phyloP scores from a whole-genome alignment of 176 grass and related monocot genomes.

The Zoysia pacifica region DNA sequence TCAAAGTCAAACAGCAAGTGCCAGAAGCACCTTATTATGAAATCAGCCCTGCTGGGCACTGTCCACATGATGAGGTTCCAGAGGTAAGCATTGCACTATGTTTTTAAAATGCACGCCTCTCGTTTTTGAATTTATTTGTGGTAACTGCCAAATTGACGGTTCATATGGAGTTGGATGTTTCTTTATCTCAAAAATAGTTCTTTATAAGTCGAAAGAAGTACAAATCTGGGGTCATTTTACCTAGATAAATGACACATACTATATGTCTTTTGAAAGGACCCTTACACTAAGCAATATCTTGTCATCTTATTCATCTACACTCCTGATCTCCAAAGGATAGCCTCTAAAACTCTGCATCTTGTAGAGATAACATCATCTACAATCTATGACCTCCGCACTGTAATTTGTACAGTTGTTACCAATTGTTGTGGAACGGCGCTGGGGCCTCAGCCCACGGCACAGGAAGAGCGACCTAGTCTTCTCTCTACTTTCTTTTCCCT shows the following conservation, averaged over 20 bases:
- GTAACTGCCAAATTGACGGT: slow-evolving; percentile 4
- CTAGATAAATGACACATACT: neutral
- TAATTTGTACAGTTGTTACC: no score
- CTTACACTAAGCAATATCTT: neutral
- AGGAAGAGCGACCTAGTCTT: no score
- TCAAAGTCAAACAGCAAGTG: slow-evolving; percentile 79
- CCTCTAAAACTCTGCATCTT: neutral
- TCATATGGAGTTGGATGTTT: slow-evolving; percentile 3
- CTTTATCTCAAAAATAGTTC: slow-evolving; percentile 17
- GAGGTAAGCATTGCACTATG: slow-evolving; percentile 56
- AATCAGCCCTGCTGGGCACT: slow-evolving; percentile 94
- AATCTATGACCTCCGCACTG: neutral
- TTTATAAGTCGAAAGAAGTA: neutral
- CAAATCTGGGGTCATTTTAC: neutral
- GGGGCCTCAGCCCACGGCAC: no score
- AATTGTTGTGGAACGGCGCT: no score
- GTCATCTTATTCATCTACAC: neutral
- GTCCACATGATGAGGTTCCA: slow-evolving; percentile 98
- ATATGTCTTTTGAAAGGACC: neutral
- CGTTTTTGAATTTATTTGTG: neutral
- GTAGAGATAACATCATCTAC: neutral
- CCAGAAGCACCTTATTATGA: slow-evolving; percentile 89
- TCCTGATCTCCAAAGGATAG: neutral
- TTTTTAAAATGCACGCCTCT: slow-evolving; percentile 5
- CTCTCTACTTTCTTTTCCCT: no score